phyloP scores from a whole-genome alignment of 1,139 yeast genomes.

The Pichia sp. region DNA sequence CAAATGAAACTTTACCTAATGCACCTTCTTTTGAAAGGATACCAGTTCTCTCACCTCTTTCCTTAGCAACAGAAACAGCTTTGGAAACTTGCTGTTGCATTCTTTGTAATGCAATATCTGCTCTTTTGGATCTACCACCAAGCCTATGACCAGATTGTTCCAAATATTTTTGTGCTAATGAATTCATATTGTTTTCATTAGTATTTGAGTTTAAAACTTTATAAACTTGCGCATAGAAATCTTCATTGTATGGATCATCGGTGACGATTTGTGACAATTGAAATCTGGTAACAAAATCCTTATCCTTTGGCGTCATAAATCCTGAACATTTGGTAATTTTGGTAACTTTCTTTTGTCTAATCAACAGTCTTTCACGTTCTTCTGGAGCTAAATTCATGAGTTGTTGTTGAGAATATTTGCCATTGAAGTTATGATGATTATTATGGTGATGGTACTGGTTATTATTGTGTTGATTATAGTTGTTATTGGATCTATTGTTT shows the following conservation, averaged over 20 bases:
- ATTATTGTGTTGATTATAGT: conserved; percentile 15
- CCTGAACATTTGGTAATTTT: conserved; percentile 81
- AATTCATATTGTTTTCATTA: conserved; percentile 32
- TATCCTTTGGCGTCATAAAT: conserved; percentile 94
- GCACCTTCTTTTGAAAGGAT: conserved; percentile 75
- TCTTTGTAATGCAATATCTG: conserved; percentile 92
- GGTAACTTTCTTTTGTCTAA: conserved; percentile 72
- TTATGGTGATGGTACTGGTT: conserved; percentile 8
- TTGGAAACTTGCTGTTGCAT: conserved; percentile 98
- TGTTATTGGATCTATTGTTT: conserved; percentile 13
- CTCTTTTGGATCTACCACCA: conserved; percentile 81
- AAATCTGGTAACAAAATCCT: conserved; percentile 88
- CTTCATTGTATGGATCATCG: conserved; percentile 96
- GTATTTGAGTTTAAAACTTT: conserved; percentile 57
- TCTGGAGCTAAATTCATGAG: conserved; percentile 36
- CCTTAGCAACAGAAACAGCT: conserved; percentile 93
- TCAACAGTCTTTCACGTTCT: conserved; percentile 47
- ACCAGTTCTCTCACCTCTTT: conserved; percentile 63
- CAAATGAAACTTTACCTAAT: conserved; percentile 77
- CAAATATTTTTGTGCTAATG: conserved; percentile 90
- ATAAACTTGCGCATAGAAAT: conserved; percentile 90
- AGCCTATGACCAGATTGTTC: conserved; percentile 89
- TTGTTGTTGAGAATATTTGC: conserved; percentile 24
- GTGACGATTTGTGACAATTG: conserved; percentile 94
- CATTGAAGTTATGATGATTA: conserved; percentile 14